These are phyloP conservation scores for Psophocarpus tetragonolobus DNA, from an alignment of 306 rosid genomes.

Conservation along the genomic window DNA sequence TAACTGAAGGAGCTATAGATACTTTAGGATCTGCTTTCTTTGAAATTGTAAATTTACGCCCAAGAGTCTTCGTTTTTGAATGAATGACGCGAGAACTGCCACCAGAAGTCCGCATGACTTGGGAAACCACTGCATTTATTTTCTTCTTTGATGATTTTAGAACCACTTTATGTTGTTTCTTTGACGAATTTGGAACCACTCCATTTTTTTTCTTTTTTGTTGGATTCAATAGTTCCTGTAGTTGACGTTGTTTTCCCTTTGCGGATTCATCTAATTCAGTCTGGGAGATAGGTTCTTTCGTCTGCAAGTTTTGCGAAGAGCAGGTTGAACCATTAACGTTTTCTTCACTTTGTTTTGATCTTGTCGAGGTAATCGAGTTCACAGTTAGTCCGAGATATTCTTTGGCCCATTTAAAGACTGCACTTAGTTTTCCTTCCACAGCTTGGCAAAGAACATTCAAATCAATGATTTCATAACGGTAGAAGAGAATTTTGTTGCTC, in stretches of 20 bases:
- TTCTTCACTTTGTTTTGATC: conserved; percentile 32
- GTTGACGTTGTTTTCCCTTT: conserved; percentile 22
- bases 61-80: conserved; percentile 23
- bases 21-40: conserved; percentile 33
- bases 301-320: neutral
- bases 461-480: conserved; percentile 61
- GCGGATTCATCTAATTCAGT: neutral
- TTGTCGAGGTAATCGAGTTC: conserved; percentile 37
- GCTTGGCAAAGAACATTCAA: conserved; percentile 76
- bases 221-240: conserved; percentile 24
- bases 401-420: conserved; percentile 75
- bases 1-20: conserved; percentile 3
- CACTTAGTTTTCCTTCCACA: conserved; percentile 68
- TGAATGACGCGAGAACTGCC: neutral
- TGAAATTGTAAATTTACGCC: conserved; percentile 19
- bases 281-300: conserved; percentile 24
- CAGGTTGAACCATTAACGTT: neutral
- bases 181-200: conserved; percentile 13
- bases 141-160: conserved; percentile 20
- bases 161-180: too few species aligned
- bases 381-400: conserved; percentile 62
- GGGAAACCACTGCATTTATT: conserved; percentile 20
- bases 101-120: neutral
- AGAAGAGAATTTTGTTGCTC: conserved; percentile 53
- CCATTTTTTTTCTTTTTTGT: conserved; percentile 23